phyloP scores from a whole-genome alignment of 2,329 filamentous ascomycete genomes.

The Teratosphaeria nubilosa region DNA sequence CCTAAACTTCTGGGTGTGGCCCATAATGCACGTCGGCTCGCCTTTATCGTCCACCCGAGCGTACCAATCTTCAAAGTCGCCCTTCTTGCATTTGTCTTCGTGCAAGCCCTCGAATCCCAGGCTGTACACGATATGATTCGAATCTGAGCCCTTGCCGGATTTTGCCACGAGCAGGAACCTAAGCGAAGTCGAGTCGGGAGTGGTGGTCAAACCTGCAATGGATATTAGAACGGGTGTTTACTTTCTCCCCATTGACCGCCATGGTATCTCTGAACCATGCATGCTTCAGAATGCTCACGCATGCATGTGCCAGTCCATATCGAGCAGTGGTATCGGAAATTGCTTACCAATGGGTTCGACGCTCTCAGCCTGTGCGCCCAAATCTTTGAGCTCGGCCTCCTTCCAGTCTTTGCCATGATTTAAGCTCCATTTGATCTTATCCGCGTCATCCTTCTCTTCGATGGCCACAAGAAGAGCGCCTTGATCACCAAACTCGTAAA shows the following conservation, averaged over 20 bases:
- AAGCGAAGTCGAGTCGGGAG: slow-evolving; percentile 81
- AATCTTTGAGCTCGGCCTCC: slow-evolving; percentile 53
- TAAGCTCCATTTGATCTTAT: slow-evolving; percentile 66
- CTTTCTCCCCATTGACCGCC: too few relatives aligned
- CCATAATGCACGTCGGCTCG: slow-evolving; percentile 85
- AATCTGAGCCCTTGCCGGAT: slow-evolving; percentile 42
- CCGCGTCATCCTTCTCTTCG: slow-evolving; percentile 51
- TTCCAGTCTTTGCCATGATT: slow-evolving; percentile 85
- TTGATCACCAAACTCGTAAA: slow-evolving; percentile 92
- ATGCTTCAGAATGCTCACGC: too few relatives aligned
- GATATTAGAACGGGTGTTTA: too few relatives aligned
- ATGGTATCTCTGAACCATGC: too few relatives aligned
- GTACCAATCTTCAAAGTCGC: slow-evolving; percentile 80
- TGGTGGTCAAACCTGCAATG: slow-evolving; percentile 59
- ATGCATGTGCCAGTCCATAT: too few relatives aligned
- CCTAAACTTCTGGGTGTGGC: slow-evolving; percentile 78
- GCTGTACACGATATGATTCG: slow-evolving; percentile 47
- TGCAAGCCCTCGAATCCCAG: slow-evolving; percentile 78
- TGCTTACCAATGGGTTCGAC: slow-evolving; percentile 49
- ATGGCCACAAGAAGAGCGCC: slow-evolving; percentile 82
- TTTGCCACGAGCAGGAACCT: slow-evolving; percentile 74
- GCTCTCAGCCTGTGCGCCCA: slow-evolving; percentile 54
- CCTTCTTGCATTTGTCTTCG: slow-evolving; percentile 63
- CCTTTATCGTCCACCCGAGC: slow-evolving; percentile 72
- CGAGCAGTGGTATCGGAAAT: too few relatives aligned